A percentile compares a stretch with the other conserved stretches of the same genome.
Evolutionary conservation across 2,329 filamentous ascomycete species (phyloP).

Genomic region (Venturia effusa): DNA sequence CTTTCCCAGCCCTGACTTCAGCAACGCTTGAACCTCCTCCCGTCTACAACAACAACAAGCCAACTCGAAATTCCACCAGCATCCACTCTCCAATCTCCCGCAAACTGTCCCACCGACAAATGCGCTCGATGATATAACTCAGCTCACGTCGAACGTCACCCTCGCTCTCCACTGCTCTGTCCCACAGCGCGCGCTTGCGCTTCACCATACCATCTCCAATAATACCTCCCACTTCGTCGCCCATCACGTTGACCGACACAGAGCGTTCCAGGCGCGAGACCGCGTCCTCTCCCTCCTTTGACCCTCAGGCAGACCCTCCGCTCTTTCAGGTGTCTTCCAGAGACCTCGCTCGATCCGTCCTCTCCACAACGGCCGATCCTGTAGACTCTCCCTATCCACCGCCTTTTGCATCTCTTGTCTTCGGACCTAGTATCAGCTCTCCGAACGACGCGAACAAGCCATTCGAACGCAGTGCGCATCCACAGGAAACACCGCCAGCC

Average conservation of each 20-base stretch:
- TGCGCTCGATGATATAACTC: neutral
- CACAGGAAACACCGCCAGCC: neutral
- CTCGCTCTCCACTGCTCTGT: neutral
- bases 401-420: constrained; percentile 55
- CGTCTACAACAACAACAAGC: neutral
- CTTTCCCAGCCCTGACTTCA: neutral
- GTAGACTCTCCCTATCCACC: constrained; percentile 44
- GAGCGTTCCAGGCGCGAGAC: neutral
- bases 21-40: neutral
- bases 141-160: neutral
- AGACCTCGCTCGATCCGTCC: neutral
- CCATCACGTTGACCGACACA: constrained; percentile 10
- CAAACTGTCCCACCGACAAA: neutral
- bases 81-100: neutral
- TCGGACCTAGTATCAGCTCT: constrained; percentile 17
- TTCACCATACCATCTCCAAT: neutral
- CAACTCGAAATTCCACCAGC: neutral
- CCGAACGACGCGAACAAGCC: constrained; percentile 22
- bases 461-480: constrained; percentile 2
- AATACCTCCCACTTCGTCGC: neutral
- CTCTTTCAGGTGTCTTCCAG: constrained; percentile 3
- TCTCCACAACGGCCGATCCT: constrained; percentile 26
- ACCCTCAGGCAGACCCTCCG: constrained; percentile 1
- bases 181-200: neutral
- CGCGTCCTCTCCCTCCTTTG: neutral